A percentile compares a stretch with the other conserved stretches of the same genome.
Conservation (phyloP, 73 alveolate species). For the Uronychia setigera region DNA sequence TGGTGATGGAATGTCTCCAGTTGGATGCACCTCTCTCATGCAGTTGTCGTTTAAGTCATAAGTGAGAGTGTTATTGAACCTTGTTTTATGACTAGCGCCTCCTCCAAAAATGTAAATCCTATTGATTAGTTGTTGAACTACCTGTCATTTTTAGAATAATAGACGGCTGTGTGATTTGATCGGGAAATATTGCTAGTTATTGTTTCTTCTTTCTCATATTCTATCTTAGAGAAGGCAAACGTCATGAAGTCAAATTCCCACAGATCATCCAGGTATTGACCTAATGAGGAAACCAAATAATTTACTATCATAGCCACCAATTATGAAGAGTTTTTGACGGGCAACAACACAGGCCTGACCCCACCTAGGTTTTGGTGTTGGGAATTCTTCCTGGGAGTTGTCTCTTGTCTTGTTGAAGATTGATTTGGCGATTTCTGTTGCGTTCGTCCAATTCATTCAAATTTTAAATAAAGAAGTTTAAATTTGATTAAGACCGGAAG, state of each 20-base stretch:
- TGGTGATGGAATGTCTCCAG: conserved; percentile 40
- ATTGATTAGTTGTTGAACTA: conserved; percentile 5
- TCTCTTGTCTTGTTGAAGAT: too few relatives aligned
- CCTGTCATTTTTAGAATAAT: conserved; percentile 24
- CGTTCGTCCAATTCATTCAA: conserved; percentile 1
- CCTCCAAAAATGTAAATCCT: conserved; percentile 73
- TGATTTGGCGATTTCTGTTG: not conserved
- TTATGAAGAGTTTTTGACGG: not conserved
- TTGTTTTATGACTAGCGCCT: conserved; percentile 39
- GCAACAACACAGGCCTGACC: not conserved
- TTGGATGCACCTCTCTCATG: conserved; percentile 11
- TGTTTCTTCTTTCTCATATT: not conserved
- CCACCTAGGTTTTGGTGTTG: not conserved
- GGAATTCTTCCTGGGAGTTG: not conserved
- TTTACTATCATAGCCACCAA: conserved; percentile 1
- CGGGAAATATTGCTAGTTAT: conserved; percentile 16
- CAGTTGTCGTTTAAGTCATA: conserved; percentile 24
- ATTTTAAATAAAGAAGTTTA: not conserved
- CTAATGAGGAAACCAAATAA: not conserved
- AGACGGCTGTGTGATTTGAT: conserved; percentile 61
- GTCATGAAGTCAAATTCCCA: conserved; percentile 18
- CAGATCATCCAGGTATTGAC: conserved; percentile 7
- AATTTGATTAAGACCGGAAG: not conserved
- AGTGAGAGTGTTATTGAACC: conserved; percentile 56
- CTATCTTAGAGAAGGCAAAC: not conserved